Evolutionary conservation across 768 basidiomycete genomes (phyloP), one percentile per base, ranked within the genome.

Genomic region (Fibroporia radiculosa): DNA sequence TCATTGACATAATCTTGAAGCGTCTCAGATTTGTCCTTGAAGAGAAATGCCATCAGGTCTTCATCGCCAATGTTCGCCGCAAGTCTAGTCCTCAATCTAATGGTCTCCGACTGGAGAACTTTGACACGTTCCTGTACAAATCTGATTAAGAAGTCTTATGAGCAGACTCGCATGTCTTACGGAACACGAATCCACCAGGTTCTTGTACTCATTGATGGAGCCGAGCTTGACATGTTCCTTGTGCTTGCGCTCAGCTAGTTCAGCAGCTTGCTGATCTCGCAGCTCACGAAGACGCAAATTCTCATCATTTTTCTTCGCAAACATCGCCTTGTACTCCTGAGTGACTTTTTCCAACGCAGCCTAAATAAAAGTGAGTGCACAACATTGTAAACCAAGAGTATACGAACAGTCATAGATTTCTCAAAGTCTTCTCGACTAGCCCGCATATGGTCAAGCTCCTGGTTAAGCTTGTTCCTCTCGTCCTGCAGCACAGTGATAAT

Each of bases 11-110:
- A 82, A 40, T 12, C 22, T 11, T 67, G 62, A 1, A 61, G 56
- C 45, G 80, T 73, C 14, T 78, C 75, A 4, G 72, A 65, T 34
- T 74, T 69, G 16, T 73, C 77, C 35, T 69, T 69, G 42, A 80
- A 66, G 51, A 93, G 73, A 60, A 90, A 89, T 4, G 65, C 64
- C 62, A 93, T 70, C 26, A 91, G 68, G 39, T 90, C 84, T 48
- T 80, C 77, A 19, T 84, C 73, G 5, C 82, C 80, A 1, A 75
- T 69, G 22, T 79, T 65, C 0, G 89, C 88, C 16, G 87, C 91
- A n/a, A 93, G 66, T 24, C 77, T 75, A 13, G 83, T 73, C 61
- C 84, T 88, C 50, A 84, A 69, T 19, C 92, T 73, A 32, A 67
- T 71, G 10, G 85, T 66, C 60, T 97, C 91, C 1, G 83, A 83